These are phyloP conservation scores for Entoloma clypeatum DNA, from an alignment of 1,284 basidiomycete species.

Conservation along the genomic window DNA sequence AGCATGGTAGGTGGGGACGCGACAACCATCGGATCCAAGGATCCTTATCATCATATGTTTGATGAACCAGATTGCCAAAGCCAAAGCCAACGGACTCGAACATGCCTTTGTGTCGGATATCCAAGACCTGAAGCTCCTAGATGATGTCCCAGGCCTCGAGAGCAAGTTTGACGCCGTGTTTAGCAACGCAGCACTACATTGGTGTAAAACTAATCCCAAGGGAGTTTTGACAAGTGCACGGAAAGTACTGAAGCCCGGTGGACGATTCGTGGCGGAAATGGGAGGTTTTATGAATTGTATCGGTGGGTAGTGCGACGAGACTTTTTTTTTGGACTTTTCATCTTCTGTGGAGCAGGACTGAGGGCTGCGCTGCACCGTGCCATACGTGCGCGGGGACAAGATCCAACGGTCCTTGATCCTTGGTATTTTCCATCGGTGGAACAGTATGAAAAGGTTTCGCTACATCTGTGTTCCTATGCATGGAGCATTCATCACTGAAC, in stretches of 20 bases:
- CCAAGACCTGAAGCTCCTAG: conserved; percentile 39
- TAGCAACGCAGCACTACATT: conserved; percentile 77
- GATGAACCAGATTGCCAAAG: conserved; percentile 64
- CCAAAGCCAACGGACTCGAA: conserved; percentile 45
- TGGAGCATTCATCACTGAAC: neutral
- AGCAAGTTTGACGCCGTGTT: conserved; percentile 63
- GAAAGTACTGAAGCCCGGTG: conserved; percentile 61
- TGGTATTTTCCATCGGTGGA: conserved; percentile 80
- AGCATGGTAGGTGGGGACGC: conserved; percentile 76
- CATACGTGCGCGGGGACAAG: conserved; percentile 49
- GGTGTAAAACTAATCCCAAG: conserved; percentile 74
- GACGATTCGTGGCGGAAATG: conserved; percentile 72
- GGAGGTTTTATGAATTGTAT: conserved; percentile 73
- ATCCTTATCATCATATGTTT: too few relatives aligned
- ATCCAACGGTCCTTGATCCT: conserved; percentile 63
- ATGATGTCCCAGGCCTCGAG: conserved; percentile 22
- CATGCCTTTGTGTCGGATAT: conserved; percentile 49
- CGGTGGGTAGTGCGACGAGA: conserved; percentile 36
- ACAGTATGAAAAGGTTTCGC: conserved; percentile 56
- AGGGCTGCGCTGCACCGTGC: conserved; percentile 57
- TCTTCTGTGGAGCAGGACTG: conserved; percentile 42
- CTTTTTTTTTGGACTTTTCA: conserved; percentile 7
- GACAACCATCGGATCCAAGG: too few relatives aligned
- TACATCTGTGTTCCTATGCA: neutral
- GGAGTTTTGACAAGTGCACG: conserved; percentile 61